Percentiles rank a stretch among this genome's conserved stretches.
phyloP scores from a whole-genome alignment of 441 rosid species.

The Dalechampia spathulata region DNA sequence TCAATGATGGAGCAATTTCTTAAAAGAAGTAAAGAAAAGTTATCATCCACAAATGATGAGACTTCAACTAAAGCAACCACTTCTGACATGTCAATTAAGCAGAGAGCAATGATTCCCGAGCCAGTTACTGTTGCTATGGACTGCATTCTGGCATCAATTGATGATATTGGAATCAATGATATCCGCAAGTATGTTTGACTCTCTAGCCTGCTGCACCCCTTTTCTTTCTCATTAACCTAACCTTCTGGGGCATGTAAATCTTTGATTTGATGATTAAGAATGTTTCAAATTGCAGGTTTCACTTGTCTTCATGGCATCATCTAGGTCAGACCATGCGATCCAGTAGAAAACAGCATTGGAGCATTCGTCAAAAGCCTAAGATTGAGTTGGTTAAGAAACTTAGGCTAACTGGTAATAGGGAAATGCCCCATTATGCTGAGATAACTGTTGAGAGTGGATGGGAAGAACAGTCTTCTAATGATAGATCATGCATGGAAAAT shows the following conservation, averaged over 20 bases:
- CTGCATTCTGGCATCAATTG: conserved; percentile 39
- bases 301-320: conserved; percentile 64
- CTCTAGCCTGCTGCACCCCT: not conserved
- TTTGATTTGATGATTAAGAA: conserved; percentile 10
- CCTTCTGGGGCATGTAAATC: conserved; percentile 2
- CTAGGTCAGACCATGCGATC: conserved; percentile 40
- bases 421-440: conserved; percentile 32
- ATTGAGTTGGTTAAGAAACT: conserved; percentile 52
- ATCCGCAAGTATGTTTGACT: conserved; percentile 47
- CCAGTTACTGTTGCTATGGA: conserved; percentile 55
- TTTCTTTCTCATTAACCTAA: not conserved
- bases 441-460: conserved; percentile 31
- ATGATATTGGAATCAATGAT: conserved; percentile 35
- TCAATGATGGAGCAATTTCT: conserved; percentile 85
- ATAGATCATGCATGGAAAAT: conserved; percentile 16
- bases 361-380: conserved; percentile 68
- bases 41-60: conserved; percentile 26
- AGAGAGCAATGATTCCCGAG: conserved; percentile 29
- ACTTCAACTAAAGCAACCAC: conserved; percentile 24
- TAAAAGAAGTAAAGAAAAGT: conserved; percentile 42
- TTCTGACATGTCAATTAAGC: conserved; percentile 15
- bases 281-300: conserved; percentile 43
- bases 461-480: conserved; percentile 31
- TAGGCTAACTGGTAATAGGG: conserved; percentile 47
- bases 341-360: conserved; percentile 56